Evolutionary conservation across 2,329 filamentous ascomycete species (phyloP), one percentile per base, ranked within the genome.

Genomic region (Pseudodiploospora longispora): DNA sequence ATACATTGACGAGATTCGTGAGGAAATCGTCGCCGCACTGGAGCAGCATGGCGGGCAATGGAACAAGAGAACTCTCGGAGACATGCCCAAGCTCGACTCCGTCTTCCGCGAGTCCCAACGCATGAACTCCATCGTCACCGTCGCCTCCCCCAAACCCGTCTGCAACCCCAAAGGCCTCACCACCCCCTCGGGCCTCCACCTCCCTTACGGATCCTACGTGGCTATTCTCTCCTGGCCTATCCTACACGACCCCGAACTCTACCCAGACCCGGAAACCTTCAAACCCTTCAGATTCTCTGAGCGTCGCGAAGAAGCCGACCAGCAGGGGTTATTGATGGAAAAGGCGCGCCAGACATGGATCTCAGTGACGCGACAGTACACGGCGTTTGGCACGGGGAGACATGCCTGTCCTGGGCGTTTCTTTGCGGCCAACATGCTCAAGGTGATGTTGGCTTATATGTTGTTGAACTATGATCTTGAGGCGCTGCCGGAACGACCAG

Each of bases 21-120:
- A 68, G 8, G 74, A 77, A 44, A 62, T 69, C 1, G 8, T 12
- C 32, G 12, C 9, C 32, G 32, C 12, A 12, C 32, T 34, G 32
- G 29, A 34, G 5, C 27, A 48, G 4, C 47, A 56, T 19, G 50
- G 56, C 7, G 61, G 62, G 3, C 47, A 55, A 10, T 77, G 73
- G 72, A 71, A 64, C n/a, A 76, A 75, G 48, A 52, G 61, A 6
- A 60, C 56, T 1, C 60, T 77, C 0, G 55, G 59, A 9, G 57
- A 60, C 3, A 65, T 76, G 9, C 57, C 69, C 38, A 65, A 67
- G 4, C 59, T 70, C 33, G 74, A 77, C 58, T 74, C 70, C 7
- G 69, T 70, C 10, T 69, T 77, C 38, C 70, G 72, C 29, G 74
- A 77, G 55, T 74, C 69, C 35, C 70, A 74, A 59, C 69, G 74